phyloP scores from a whole-genome alignment of 768 basidiomycete species.

The Suillus placidus region DNA sequence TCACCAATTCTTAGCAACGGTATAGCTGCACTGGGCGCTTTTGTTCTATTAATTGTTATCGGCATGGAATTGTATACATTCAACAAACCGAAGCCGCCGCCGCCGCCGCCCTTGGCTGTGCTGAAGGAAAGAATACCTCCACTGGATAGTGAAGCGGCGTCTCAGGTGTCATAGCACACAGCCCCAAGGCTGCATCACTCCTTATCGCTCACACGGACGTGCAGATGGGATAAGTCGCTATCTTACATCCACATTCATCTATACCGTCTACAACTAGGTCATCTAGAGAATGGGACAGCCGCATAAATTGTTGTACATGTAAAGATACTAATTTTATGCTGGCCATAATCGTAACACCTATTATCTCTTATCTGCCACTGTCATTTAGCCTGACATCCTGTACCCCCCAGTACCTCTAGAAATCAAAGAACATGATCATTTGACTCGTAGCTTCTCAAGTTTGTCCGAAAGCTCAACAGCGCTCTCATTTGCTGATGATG shows the following conservation, averaged over 20 bases:
- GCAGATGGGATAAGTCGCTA: neutral
- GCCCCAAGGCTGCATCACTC: neutral
- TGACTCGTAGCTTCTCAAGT: conserved; percentile 61
- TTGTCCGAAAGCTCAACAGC: conserved; percentile 46
- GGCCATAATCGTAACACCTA: conserved; percentile 13
- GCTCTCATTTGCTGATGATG: conserved; percentile 9
- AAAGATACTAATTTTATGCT: conserved; percentile 7
- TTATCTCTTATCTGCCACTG: neutral
- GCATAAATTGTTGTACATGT: conserved; percentile 14
- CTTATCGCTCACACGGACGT: neutral
- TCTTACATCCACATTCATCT: conserved; percentile 13
- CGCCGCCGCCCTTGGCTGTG: conserved; percentile 19
- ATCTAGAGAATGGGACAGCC: conserved; percentile 3
- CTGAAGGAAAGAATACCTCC: conserved; percentile 6
- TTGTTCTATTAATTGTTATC: conserved; percentile 70
- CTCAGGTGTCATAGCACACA: conserved; percentile 20
- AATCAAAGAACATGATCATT: conserved; percentile 33
- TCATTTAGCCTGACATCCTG: neutral
- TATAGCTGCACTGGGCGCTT: conserved; percentile 62
- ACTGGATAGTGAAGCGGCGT: conserved; percentile 12
- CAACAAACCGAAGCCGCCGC: conserved; percentile 40
- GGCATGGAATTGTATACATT: conserved; percentile 63
- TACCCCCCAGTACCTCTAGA: conserved; percentile 6
- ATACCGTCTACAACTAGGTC: conserved; percentile 19
- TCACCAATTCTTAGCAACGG: conserved; percentile 8